Evolutionary conservation across 2,329 filamentous ascomycete species (phyloP).

Genomic region (Parastagonospora avenae): DNA sequence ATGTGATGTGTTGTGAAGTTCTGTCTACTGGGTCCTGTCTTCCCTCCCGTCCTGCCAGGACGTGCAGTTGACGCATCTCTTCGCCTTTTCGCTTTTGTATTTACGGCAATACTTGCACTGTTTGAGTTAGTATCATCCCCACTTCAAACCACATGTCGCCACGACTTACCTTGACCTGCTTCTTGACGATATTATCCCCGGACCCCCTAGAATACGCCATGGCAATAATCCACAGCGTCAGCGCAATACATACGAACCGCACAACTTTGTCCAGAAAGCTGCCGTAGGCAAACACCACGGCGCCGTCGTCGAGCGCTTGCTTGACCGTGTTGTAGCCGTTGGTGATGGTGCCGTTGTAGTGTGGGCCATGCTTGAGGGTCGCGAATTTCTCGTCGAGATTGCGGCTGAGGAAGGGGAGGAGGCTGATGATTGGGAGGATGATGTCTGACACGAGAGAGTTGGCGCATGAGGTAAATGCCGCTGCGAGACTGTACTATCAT

Average conservation of each 20-base stretch:
- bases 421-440: slow-evolving; percentile 70
- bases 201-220: slow-evolving; percentile 65
- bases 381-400: slow-evolving; percentile 79
- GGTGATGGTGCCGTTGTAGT: slow-evolving; percentile 46
- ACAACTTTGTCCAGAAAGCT: slow-evolving; percentile 69
- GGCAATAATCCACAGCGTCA: slow-evolving; percentile 69
- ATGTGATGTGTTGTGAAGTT: too few species aligned
- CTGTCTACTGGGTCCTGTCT: slow-evolving; percentile 35
- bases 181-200: slow-evolving; percentile 72
- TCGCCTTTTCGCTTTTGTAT: slow-evolving; percentile 66
- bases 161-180: slow-evolving; percentile 57
- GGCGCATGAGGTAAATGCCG: slow-evolving; percentile 72
- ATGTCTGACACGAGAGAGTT: slow-evolving; percentile 75
- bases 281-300: slow-evolving; percentile 74
- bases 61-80: slow-evolving; percentile 62
- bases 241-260: slow-evolving; percentile 68
- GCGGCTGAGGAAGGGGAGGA: slow-evolving; percentile 70
- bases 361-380: slow-evolving; percentile 63
- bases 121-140: too few species aligned
- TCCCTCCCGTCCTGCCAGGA: slow-evolving; percentile 64
- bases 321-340: slow-evolving; percentile 71
- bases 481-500: slow-evolving; percentile 60
- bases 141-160: too few species aligned
- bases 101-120: slow-evolving; percentile 69
- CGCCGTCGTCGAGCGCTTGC: slow-evolving; percentile 72